phyloP scores from a whole-genome alignment of 306 rosid genomes.

The Canavalia ensiformis region DNA sequence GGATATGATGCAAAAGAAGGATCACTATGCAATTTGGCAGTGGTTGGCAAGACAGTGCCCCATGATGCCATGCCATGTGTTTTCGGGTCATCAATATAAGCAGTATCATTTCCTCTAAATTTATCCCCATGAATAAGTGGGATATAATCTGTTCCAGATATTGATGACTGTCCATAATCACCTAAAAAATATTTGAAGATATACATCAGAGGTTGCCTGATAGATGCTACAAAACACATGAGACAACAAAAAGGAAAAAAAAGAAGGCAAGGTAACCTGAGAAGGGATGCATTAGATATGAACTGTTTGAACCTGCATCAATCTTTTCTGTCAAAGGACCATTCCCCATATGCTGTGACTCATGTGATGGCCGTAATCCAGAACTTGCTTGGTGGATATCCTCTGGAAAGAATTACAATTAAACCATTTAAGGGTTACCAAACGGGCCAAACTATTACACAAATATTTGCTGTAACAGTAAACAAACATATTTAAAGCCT shows the following conservation, averaged over 20 bases:
- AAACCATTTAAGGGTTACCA: constrained; percentile 17
- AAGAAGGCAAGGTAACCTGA: constrained; percentile 48
- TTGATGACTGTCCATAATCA: constrained; percentile 60
- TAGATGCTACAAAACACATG: constrained; percentile 5
- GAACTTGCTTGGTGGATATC: constrained; percentile 64
- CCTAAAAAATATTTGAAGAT: constrained; percentile 50
- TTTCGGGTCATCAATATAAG: constrained; percentile 56
- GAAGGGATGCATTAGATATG: constrained; percentile 43
- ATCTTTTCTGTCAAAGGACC: constrained; percentile 51
- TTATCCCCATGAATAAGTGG: constrained; percentile 49
- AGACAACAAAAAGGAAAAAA: constrained; percentile 27
- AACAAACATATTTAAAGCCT: constrained; percentile 37
- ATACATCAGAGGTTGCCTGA: constrained; percentile 19
- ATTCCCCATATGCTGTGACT: constrained; percentile 51
- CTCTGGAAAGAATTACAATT: constrained; percentile 47
- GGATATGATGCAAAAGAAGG: constrained; percentile 66
- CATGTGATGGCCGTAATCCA: constrained; percentile 50
- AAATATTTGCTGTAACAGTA: constrained; percentile 20
- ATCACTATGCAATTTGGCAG: constrained; percentile 53
- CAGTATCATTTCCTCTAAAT: constrained; percentile 28
- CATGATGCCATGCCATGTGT: constrained; percentile 67
- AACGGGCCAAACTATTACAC: constrained; percentile 32
- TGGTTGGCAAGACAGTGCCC: constrained; percentile 66
- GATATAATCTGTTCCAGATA: constrained; percentile 62
- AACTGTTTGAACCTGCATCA: constrained; percentile 41